Conservation (phyloP, 345 rosid species). For the Acer negundo region DNA sequence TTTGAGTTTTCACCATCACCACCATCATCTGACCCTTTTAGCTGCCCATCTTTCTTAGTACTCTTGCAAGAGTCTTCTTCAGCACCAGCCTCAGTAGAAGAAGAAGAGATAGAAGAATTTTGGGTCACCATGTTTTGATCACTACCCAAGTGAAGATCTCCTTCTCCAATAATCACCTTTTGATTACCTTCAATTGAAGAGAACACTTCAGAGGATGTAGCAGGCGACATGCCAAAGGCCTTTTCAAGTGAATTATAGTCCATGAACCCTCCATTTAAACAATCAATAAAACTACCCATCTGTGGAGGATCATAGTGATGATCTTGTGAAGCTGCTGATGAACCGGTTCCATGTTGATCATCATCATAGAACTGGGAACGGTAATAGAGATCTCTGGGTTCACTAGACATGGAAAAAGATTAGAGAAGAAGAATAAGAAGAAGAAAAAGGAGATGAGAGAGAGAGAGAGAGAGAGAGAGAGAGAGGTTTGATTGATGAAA, state of each 20-base stretch:
- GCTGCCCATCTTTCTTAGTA: conserved; percentile 31
- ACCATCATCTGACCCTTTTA: conserved; percentile 40
- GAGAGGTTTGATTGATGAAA: conserved; percentile 7
- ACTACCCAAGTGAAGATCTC: conserved; percentile 15
- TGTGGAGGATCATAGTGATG: conserved; percentile 39
- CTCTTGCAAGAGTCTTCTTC: conserved; percentile 62
- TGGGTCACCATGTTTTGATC: conserved; percentile 35
- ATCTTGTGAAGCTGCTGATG: conserved; percentile 17
- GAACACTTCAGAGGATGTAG: conserved; percentile 47
- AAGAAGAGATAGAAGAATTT: conserved; percentile 64
- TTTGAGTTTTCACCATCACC: conserved; percentile 54
- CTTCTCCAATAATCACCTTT: conserved; percentile 24
- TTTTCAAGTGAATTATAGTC: conserved; percentile 57
- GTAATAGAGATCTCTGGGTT: conserved; percentile 56
- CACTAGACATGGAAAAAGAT: conserved; percentile 63
- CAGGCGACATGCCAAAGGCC: conserved; percentile 51
- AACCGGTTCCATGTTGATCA: conserved; percentile 15
- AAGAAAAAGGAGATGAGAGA: neutral
- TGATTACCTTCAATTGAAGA: conserved; percentile 42
- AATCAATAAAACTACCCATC: conserved; percentile 54
- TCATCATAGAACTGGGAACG: conserved; percentile 35
- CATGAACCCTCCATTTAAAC: conserved; percentile 56
- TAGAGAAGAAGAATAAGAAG: conserved; percentile 27
- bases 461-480: neutral
- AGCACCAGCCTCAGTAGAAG: conserved; percentile 63